Conservation (phyloP, 2,329 filamentous ascomycete species). For the Nemania sp. region DNA sequence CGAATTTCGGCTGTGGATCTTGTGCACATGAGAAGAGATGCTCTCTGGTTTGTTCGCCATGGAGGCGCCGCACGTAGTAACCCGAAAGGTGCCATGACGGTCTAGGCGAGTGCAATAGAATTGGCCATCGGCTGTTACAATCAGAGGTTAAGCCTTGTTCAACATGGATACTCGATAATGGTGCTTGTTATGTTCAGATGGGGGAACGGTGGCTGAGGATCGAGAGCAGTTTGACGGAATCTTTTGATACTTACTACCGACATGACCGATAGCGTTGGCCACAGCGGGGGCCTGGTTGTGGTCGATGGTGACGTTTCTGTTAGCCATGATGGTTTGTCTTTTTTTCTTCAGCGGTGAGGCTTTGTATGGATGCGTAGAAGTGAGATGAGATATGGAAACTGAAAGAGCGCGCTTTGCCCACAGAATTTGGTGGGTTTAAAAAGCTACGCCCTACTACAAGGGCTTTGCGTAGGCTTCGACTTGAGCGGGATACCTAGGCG, state of each 20-base stretch:
- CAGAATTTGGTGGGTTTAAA: too few species aligned
- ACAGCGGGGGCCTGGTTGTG: neutral
- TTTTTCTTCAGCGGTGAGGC: too few species aligned
- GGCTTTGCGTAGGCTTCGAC: too few species aligned
- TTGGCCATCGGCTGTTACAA: neutral
- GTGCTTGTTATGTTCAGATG: neutral
- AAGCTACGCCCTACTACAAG: too few species aligned
- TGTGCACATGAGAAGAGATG: slow-evolving; percentile 6
- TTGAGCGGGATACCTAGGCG: too few species aligned
- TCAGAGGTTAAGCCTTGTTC: neutral
- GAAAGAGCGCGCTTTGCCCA: too few species aligned
- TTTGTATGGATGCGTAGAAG: too few species aligned
- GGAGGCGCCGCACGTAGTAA: neutral
- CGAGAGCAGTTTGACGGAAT: neutral
- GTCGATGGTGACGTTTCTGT: neutral
- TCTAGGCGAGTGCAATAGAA: neutral
- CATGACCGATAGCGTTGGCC: neutral
- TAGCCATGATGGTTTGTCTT: too few species aligned
- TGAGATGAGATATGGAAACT: too few species aligned
- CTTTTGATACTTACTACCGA: slow-evolving; percentile 8
- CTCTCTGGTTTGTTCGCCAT: neutral
- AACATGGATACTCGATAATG: neutral
- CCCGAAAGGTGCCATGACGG: neutral
- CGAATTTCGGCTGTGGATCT: neutral
- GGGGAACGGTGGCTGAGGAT: neutral